These are phyloP conservation scores for Dendrocalamus sinicus DNA, from an alignment of 176 grass and related monocot genomes.

Conservation along the genomic window DNA sequence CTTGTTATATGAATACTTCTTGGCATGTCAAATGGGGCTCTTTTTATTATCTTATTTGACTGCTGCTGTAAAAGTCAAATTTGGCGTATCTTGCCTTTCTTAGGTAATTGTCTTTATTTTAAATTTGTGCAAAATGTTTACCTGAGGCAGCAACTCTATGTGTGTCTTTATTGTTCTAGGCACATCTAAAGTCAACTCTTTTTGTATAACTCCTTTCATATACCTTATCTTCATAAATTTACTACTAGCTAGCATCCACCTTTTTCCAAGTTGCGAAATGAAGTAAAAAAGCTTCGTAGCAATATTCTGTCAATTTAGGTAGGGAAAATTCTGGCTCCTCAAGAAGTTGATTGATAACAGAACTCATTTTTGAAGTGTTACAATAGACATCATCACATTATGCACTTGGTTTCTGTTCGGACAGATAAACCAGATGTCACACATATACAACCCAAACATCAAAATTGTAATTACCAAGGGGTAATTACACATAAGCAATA, in stretches of 20 bases:
- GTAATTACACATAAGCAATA: no score
- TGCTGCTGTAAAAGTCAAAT: background rate
- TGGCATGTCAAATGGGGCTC: background rate
- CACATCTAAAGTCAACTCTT: background rate
- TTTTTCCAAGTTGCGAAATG: background rate
- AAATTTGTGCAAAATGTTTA: background rate
- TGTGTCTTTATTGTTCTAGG: background rate
- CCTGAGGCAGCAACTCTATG: background rate
- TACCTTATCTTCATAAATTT: background rate
- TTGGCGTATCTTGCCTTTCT: background rate
- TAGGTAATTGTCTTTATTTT: slow-evolving; percentile 2
- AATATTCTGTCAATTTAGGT: background rate
- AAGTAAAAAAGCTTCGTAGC: background rate
- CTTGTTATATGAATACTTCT: background rate
- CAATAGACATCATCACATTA: background rate
- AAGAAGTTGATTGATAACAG: background rate
- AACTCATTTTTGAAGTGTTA: background rate
- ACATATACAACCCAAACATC: background rate
- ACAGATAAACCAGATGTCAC: background rate
- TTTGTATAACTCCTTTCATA: background rate
- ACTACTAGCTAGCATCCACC: background rate
- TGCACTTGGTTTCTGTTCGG: background rate
- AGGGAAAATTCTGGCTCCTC: background rate
- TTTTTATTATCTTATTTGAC: background rate
- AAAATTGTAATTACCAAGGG: background rate